Evolutionary conservation across 1,284 basidiomycete species (phyloP), one percentile per base, ranked within the genome.

Genomic region (Ceratobasidium sp.): DNA sequence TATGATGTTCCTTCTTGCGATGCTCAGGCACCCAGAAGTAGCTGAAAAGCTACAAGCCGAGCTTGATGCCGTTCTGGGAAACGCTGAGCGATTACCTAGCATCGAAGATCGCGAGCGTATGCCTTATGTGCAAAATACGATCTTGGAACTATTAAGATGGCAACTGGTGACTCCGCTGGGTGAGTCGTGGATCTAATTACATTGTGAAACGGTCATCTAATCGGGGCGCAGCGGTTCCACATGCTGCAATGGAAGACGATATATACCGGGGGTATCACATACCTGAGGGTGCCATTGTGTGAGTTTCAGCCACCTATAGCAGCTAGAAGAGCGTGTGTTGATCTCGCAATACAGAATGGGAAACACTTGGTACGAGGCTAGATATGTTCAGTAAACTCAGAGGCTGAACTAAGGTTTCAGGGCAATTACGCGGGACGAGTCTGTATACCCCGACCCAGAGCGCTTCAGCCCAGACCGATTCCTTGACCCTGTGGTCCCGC

Each of bases 191-290:
- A 8, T 41, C 24, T 19, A 56, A 69, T 34, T 34, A 34, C 8
- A 34, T 34, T 34, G 34, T 34, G 34, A 8, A 34, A 8, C 4
- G 34, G 34, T 3, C 34, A 34, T 2, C 8, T n/a, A 39, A 39
- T 4, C 53, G 19, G 31, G 16, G 29, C 43, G 19, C 49, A 69
- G 66, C 53, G 2, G 29, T 69, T 14, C 66, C 66, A 9, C 66
- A 69, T 46, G 39, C 66, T 2, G 51, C 53, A 13, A 69, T 58
- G 66, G 66, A 69, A 46, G 66, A 69, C 6, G 66, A 69, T n/a
- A 3, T 14, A n/a, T 69, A 69, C 24, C 41, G n/a, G 14, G 66
- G 66, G 1, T 69, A 69, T 31, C 24, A n/a, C 11, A 69, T 69
- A 16, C 66, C 66, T 6, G 56, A 69, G 46, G 66, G 66, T 6